Conservation (phyloP, 768 basidiomycete genomes). For the Lentinula edodes region DNA sequence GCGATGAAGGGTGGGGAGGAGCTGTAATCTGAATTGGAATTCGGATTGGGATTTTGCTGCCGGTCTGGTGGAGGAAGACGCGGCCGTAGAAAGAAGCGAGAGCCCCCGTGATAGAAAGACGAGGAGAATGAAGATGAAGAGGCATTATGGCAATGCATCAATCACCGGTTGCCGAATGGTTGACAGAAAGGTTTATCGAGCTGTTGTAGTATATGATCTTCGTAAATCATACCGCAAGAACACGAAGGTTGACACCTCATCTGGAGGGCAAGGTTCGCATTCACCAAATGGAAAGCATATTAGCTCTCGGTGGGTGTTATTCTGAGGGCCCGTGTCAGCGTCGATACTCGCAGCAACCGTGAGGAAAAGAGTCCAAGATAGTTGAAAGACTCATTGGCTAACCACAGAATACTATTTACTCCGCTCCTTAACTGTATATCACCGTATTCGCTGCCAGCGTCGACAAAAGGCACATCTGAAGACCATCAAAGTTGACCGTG, state of each 20-base stretch:
- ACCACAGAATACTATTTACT: not conserved
- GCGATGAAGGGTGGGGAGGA: not conserved
- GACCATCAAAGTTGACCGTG: constrained; percentile 27
- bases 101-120: constrained; percentile 11
- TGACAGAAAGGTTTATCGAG: constrained; percentile 86
- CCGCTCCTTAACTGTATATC: constrained; percentile 26
- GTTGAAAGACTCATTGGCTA: not conserved
- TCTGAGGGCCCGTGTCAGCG: constrained; percentile 10
- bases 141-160: constrained; percentile 70
- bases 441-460: constrained; percentile 22
- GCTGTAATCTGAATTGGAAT: not conserved
- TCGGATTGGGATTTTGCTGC: constrained; percentile 3
- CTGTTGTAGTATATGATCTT: constrained; percentile 30
- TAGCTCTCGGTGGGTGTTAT: constrained; percentile 22
- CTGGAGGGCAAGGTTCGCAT: constrained; percentile 61
- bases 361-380: not conserved
- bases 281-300: constrained; percentile 39
- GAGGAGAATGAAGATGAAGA: constrained; percentile 21
- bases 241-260: constrained; percentile 39
- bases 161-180: constrained; percentile 90
- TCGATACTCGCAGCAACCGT: not conserved
- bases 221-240: constrained; percentile 2
- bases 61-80: constrained; percentile 8
- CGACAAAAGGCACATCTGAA: constrained; percentile 26
- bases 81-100: constrained; percentile 2